phyloP scores from a whole-genome alignment of 805 yeast genomes.

The Saccharomycopsis lassenensis region DNA sequence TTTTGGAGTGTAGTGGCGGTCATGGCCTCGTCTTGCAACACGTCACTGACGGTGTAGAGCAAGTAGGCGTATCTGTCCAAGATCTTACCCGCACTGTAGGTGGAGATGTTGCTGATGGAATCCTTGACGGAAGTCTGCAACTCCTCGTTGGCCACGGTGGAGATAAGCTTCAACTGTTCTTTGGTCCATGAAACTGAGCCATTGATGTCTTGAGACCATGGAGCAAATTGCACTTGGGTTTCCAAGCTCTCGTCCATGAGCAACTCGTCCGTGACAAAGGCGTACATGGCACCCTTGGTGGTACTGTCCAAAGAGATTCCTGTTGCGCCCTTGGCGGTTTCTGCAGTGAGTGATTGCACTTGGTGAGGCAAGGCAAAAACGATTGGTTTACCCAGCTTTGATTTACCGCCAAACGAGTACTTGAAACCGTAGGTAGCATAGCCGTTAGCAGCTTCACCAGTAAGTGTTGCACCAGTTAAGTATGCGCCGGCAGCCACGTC shows the following conservation, averaged over 20 bases:
- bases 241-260: conserved; percentile 34
- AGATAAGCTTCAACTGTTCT: conserved; percentile 24
- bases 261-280: conserved; percentile 31
- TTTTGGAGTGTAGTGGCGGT: conserved; percentile 24
- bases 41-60: conserved; percentile 35
- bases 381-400: conserved; percentile 33
- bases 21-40: conserved; percentile 29
- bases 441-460: conserved; percentile 30
- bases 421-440: conserved; percentile 32
- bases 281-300: conserved; percentile 37
- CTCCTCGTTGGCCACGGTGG: conserved; percentile 27
- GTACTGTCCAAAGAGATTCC: conserved; percentile 36
- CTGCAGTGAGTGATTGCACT: conserved; percentile 30
- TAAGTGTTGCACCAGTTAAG: conserved; percentile 36
- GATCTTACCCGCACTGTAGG: conserved; percentile 39
- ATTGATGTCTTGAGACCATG: conserved; percentile 26
- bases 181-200: conserved; percentile 23
- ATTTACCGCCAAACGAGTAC: conserved; percentile 35
- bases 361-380: conserved; percentile 67
- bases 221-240: conserved; percentile 34
- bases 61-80: conserved; percentile 42
- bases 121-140: conserved; percentile 31
- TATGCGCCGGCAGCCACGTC: conserved; percentile 58
- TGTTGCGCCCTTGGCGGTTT: conserved; percentile 25
- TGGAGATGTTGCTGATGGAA: conserved; percentile 37